Base-by-base conservation (phyloP, 1,284 basidiomycete genomes). In the Acaromyces ingoldii region DNA sequence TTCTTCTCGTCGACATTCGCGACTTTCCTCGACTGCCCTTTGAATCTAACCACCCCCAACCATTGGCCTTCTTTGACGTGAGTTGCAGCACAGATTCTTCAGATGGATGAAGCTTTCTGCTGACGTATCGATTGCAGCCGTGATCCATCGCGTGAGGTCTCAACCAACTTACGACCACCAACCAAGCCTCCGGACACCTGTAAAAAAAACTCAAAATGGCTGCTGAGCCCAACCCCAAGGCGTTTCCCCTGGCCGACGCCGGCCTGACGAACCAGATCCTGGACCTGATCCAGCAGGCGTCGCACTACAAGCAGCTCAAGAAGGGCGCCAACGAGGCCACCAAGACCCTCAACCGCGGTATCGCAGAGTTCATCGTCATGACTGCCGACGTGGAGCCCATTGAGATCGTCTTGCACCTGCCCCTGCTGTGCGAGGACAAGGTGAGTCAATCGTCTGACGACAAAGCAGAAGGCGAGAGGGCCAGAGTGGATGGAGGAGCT, bases 321-420 rank as follows among this genome's bases (percentile, higher is more conserved):
- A 98, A 98, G 81, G 93, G 93, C 62, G 91, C 91, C 37, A 95
- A 95, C 77, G 91, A 95, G 82, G 78, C 77, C 30, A 96, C 92
- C 65, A 97, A 97, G 82, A 98, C 95, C 22, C 83, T 98, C 63
- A 98, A 98, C 79, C 89, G 95, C 75, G 93, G 95, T 80, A 92
- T 97, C 71, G 89, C 91, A 68, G 95, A 98, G 80, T 90, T 99
- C 79, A 93, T 98, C 79, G 85, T 99, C 74, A 82, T 99, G 79
- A 95, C 95, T 55, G 95, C 91, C 58, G 79, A 77, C 72, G 64
- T 93, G 41, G 92, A 98, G 78, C 93, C 93, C 47, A 84, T 99
- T 72, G 93, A 98, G 78, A 98, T 99, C 76, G 81, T 99, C 45
- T 84, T 99, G 62, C 95, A 98, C 79, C 84, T 98, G 25, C 95